Base-by-base conservation (phyloP, 495 filamentous ascomycete genomes). In the Aspergillus cristatus region DNA sequence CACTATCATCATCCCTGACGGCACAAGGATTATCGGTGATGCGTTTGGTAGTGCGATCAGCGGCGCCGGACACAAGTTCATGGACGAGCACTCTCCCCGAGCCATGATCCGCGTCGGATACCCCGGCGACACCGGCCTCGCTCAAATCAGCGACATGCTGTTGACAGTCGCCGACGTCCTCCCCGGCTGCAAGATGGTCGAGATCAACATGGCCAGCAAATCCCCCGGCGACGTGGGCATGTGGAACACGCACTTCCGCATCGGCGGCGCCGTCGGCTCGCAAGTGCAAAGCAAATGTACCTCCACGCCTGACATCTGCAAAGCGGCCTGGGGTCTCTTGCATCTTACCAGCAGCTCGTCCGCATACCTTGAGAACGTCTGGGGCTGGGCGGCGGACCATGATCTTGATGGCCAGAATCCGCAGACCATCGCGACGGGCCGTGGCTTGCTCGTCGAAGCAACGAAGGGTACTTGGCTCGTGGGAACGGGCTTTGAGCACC, bases 331-430 rank as follows among this genome's bases (percentile, higher is more conserved):
- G 39, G 48, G 62, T 2, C 46, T 75, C 8, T 35, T 77, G 3
- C 72, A 78, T 34, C 44, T 79, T 3, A 66, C 62, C 1, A 32
- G 42, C 6, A 63, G 60, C 2, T 63, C 65, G 1, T 72, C 67
- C 2, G 64, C 55, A 6, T 79, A 78, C 38, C 57, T 78, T 25
- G 73, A 78, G 44, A 69, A 72, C 45, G 60, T 78, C 48, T 78
- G 75, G 72, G 68, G 65, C 35, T 78, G 72, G 74, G 72, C 68
- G 6, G 70, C 70, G 0, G 71, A 75, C 43, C 72, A 74, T 46
- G 57, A 62, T 20, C 60, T 76, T 0, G 69, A 76, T 36, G 53
- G 55, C 13, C 37, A 40, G 12, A 51, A 47, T 31, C 39, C 40
- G 0, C 65, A 69, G 14, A 62, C 50, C 31, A 72, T 76, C 38